Conservation (phyloP, 2,329 filamentous ascomycete genomes). For the Mollisia scopiformis region DNA sequence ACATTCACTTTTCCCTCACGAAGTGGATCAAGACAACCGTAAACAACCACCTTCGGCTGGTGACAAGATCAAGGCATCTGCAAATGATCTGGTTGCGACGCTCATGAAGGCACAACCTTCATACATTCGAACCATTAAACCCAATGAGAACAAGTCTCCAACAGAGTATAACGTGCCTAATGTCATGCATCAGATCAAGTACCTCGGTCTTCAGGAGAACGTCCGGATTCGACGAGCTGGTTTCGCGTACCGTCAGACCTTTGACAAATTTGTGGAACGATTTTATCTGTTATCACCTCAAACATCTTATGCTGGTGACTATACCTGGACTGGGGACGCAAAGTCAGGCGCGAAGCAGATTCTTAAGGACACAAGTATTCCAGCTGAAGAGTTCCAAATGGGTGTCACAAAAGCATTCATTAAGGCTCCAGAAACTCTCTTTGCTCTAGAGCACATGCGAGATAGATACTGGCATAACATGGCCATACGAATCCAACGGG, state of each 20-base stretch:
- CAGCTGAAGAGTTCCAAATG: slow-evolving; percentile 94
- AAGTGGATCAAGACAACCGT: slow-evolving; percentile 95
- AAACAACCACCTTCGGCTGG: slow-evolving; percentile 92
- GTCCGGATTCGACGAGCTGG: slow-evolving; percentile 95
- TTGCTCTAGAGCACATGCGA: slow-evolving; percentile 96
- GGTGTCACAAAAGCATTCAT: slow-evolving; percentile 97
- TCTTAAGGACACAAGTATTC: slow-evolving; percentile 94
- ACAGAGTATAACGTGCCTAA: slow-evolving; percentile 90
- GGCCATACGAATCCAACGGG: slow-evolving; percentile 95
- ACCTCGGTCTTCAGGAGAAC: slow-evolving; percentile 98
- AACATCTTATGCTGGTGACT: slow-evolving; percentile 95
- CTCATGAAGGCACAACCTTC: slow-evolving; percentile 97
- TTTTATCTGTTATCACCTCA: slow-evolving; percentile 95
- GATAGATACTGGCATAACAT: slow-evolving; percentile 99
- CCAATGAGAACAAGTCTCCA: slow-evolving; percentile 97
- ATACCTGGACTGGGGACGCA: slow-evolving; percentile 90
- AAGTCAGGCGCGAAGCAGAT: slow-evolving; percentile 90
- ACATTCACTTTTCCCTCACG: slow-evolving; percentile 85
- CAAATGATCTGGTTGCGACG: slow-evolving; percentile 92
- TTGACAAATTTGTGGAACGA: slow-evolving; percentile 96
- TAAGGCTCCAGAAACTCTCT: slow-evolving; percentile 95
- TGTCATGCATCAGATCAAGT: slow-evolving; percentile 97
- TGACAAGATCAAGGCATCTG: slow-evolving; percentile 93
- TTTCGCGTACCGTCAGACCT: slow-evolving; percentile 95
- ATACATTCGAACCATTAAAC: slow-evolving; percentile 98